phyloP scores from a whole-genome alignment of 352 stramenopile genomes.

The Pythium sukuiense region DNA sequence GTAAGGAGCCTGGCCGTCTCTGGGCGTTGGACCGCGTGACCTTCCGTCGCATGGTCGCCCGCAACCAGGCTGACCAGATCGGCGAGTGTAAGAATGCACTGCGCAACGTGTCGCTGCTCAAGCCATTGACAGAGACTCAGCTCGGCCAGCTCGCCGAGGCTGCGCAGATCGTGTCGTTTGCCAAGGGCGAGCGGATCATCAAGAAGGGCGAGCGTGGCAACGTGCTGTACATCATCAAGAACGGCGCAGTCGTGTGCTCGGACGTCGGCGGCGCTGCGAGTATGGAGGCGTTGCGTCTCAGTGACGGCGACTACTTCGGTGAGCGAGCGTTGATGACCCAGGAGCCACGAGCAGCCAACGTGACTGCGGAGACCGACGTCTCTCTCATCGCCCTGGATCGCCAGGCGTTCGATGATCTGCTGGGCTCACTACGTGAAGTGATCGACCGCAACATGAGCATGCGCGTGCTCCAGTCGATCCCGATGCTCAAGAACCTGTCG shows the following conservation, averaged over 20 bases:
- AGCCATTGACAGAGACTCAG: slow-evolving; percentile 84
- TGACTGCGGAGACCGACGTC: slow-evolving; percentile 61
- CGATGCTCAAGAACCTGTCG: slow-evolving; percentile 69
- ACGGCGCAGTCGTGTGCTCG: slow-evolving; percentile 60
- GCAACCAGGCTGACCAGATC: slow-evolving; percentile 65
- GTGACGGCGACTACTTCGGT: slow-evolving; percentile 94
- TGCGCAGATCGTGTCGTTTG: slow-evolving; percentile 80
- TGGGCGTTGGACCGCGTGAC: slow-evolving; percentile 92
- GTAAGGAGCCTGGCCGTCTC: slow-evolving; percentile 80
- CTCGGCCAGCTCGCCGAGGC: slow-evolving; percentile 87
- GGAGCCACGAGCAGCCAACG: slow-evolving; percentile 88
- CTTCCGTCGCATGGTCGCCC: slow-evolving; percentile 82
- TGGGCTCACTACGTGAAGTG: slow-evolving; percentile 75
- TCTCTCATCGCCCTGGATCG: slow-evolving; percentile 87
- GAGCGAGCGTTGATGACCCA: slow-evolving; percentile 93
- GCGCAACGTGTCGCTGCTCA: slow-evolving; percentile 87
- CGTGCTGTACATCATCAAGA: slow-evolving; percentile 89
- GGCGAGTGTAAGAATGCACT: slow-evolving; percentile 82
- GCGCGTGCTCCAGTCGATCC: slow-evolving; percentile 78
- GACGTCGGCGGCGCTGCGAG: slow-evolving; percentile 75
- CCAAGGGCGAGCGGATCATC: slow-evolving; percentile 78
- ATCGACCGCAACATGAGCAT: slow-evolving; percentile 84
- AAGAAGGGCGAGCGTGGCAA: slow-evolving; percentile 77
- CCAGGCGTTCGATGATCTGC: slow-evolving; percentile 81
- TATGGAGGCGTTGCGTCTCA: slow-evolving; percentile 90